Conservation (phyloP, 345 rosid genomes). For the Acer yangbiense region DNA sequence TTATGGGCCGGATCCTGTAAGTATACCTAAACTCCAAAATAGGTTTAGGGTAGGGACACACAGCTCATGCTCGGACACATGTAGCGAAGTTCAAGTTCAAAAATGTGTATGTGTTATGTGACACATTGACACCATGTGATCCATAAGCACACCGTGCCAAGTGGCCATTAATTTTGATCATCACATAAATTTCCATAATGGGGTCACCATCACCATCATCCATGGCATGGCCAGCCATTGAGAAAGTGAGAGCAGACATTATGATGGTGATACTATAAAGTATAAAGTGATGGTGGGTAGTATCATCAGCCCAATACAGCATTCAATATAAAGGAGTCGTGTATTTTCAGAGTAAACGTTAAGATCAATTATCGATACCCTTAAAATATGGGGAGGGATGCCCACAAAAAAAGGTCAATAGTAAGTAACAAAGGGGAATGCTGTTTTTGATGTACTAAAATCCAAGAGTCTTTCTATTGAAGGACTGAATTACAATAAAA, state of each 20-base stretch:
- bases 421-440: too few species aligned
- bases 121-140: background rate
- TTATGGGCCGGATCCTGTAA: too few species aligned
- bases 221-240: slow-evolving; percentile 7
- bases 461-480: too few species aligned
- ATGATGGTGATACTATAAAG: background rate
- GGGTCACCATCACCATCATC: background rate
- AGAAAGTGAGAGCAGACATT: slow-evolving; percentile 21
- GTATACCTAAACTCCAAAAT: too few species aligned
- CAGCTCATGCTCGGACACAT: too few species aligned
- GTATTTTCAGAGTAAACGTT: too few species aligned
- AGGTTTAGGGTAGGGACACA: too few species aligned
- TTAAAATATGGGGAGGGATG: too few species aligned
- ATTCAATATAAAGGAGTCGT: too few species aligned
- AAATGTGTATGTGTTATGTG: background rate
- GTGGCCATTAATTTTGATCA: background rate
- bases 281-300: background rate
- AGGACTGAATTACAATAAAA: too few species aligned
- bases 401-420: background rate
- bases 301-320: background rate
- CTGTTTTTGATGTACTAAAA: too few species aligned
- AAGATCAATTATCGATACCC: too few species aligned
- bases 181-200: background rate
- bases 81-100: background rate
- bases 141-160: background rate